Evolutionary conservation across 768 basidiomycete genomes (phyloP).

Genomic region (Amanita jacksonii): DNA sequence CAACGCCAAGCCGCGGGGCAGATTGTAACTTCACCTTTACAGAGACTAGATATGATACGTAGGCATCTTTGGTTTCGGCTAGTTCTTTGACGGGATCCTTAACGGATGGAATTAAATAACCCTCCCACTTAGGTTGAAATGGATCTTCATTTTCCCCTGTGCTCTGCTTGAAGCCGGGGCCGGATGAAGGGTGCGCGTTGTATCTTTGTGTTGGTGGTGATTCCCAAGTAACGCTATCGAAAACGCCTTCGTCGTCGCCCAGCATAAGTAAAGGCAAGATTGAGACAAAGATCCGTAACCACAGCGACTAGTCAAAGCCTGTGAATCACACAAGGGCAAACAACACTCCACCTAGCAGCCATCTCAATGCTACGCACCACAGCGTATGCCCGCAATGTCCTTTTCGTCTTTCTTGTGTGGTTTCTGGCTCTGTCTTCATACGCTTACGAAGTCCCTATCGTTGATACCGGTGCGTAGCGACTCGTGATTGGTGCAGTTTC

Average conservation of each 20-base stretch:
- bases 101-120: conserved; percentile 72
- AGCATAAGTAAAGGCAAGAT: conserved; percentile 40
- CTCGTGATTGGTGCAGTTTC: conserved; percentile 7
- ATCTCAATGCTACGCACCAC: conserved; percentile 14
- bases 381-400: conserved; percentile 10
- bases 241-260: conserved; percentile 82
- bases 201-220: conserved; percentile 52
- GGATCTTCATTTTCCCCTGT: conserved; percentile 66
- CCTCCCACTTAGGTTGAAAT: conserved; percentile 86
- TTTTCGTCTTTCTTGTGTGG: conserved; percentile 20
- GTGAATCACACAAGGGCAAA: conserved; percentile 27
- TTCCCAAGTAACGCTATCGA: conserved; percentile 90
- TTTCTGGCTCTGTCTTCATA: conserved; percentile 24
- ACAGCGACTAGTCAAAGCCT: conserved; percentile 12
- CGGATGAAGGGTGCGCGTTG: conserved; percentile 34
- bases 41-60: conserved; percentile 87
- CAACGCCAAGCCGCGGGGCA: background rate
- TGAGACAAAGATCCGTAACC: conserved; percentile 15
- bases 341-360: conserved; percentile 17
- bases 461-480: conserved; percentile 44
- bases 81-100: conserved; percentile 94
- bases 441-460: conserved; percentile 57
- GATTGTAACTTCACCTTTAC: conserved; percentile 54
- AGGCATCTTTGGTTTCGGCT: conserved; percentile 94
- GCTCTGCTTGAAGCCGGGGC: conserved; percentile 79